Evolutionary conservation across 1,139 yeast species (phyloP), one percentile per base, ranked within the genome.

Genomic region (Candida labiduridarum): DNA sequence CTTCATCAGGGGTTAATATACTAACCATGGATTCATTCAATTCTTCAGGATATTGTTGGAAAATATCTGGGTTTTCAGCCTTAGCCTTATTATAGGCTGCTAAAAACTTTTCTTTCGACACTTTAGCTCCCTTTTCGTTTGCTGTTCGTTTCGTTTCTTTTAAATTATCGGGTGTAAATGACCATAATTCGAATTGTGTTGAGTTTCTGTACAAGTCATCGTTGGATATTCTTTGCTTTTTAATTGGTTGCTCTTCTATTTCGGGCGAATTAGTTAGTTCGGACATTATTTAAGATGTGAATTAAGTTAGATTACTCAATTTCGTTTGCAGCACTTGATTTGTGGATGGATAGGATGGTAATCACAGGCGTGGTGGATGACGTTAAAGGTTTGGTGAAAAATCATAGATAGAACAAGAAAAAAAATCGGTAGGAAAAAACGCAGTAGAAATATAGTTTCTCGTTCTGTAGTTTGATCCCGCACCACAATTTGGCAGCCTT

Each of bases 161-260:
- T n/a, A 92, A 72, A 50, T 79, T 78, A 2, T 80, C 82, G 19
- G 64, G 62, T 0, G 91, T 84, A 65, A 81, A 91, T 0, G 97
- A 91, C 99, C 99, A 94, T 18, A 83, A 54, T 49, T 86, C 76
- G 64, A 78, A 94, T 69, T 94, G 99, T 0, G 95, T 80, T 5
- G 97, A 89, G 47, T 91, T 79, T 49, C 98, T 79, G 66, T 89
- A 94, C 44, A 94, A 71, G 56, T 92, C 98, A 66, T 94, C 98
- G 56, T 82, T 86, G 2, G 87, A 67, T 5, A 83, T 68, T 50
- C 76, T 66, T 27, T 49, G 52, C 30, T 56, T 59, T 39, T 53
- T 52, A 19, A 40, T 39, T 9, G 46, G 41, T 19, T 41, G 45
- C 36, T 31, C 38, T 2, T 14, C 14, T 5, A 19, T 18, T 29